phyloP scores from a whole-genome alignment of 257 asterid genomes.

The Rehmannia glutinosa region DNA sequence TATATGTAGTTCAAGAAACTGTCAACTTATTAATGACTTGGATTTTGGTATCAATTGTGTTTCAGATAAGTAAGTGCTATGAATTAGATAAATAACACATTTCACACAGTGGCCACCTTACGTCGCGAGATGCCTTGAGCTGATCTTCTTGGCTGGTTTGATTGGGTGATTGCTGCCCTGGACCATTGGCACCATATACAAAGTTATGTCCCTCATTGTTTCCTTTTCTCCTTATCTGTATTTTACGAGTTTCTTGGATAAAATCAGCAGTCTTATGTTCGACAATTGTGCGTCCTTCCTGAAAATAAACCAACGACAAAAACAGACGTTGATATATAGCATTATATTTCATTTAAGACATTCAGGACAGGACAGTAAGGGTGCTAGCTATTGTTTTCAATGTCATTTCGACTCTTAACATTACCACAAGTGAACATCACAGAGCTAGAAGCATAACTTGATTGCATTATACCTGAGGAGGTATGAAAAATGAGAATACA shows the following conservation, averaged over 20 bases:
- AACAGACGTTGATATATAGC: not conserved
- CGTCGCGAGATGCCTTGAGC: constrained; percentile 97
- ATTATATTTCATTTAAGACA: not conserved
- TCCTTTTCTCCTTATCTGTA: constrained; percentile 57
- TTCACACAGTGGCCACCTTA: constrained; percentile 59
- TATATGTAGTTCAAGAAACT: too few species aligned
- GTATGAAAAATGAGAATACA: not conserved
- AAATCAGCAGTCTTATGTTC: constrained; percentile 60
- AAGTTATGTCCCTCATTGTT: constrained; percentile 31
- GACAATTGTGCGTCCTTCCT: constrained; percentile 73
- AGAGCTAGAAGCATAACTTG: too few species aligned
- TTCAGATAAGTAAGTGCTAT: too few species aligned
- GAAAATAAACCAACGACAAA: constrained; percentile 10
- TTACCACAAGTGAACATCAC: not conserved
- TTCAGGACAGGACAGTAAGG: not conserved
- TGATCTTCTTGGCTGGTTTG: constrained; percentile 68
- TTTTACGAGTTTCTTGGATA: constrained; percentile 53
- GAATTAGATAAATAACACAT: not conserved
- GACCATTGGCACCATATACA: too few species aligned
- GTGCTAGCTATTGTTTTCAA: not conserved
- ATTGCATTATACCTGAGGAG: too few species aligned
- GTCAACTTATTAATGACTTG: too few species aligned
- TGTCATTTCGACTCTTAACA: not conserved
- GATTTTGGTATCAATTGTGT: too few species aligned
- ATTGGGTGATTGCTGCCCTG: constrained; percentile 25